Evolutionary conservation across 2,329 filamentous ascomycete species (phyloP), one percentile per base, ranked within the genome.

Genomic region (Cladobotryum protrusum): DNA sequence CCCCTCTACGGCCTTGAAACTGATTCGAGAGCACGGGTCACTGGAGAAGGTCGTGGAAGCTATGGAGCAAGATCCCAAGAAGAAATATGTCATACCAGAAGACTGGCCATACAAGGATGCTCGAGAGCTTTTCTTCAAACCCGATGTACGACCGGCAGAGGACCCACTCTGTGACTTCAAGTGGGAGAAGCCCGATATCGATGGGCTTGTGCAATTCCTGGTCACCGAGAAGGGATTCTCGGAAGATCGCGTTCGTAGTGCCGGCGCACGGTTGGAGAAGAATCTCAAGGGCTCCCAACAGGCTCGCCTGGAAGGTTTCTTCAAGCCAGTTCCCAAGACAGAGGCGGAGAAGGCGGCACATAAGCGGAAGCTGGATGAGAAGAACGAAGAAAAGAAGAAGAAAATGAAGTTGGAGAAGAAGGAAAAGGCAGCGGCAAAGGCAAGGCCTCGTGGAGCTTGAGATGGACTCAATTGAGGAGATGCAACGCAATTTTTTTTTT

Each of bases 31-130:
- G 62, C 84, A 97, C 71, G 88, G 88, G 47, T 82, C 80, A 4
- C 80, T 99, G 39, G 93, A 99, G 64, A 87, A 87, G 52, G 85
- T 99, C 1, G 84, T 97, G 40, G 88, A 89, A 54, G 79, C 76
- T 55, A 86, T 96, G 57, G 74, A 92, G 63, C 84, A 82, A 36
- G 86, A 89, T 59, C 75, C 82, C 12, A 89, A 88, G 67, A 77
- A 84, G 56, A 95, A 93, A 64, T 96, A 87, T 69, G 80, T 78
- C 1, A 76, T 99, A 12, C 93, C 93, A 0, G 91, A 96, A n/a
- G 89, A 96, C 71, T 99, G 93, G 92, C 93, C 93, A 1, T 99
- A 86, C 67, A 77, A 86, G 59, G 91, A 99, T 61, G 95, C 93
- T 7, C 87, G 95, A 37, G 82, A 90, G 15, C 82, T 99, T 24